Conservation (phyloP, 306 rosid species). For the Quercus cerris region DNA sequence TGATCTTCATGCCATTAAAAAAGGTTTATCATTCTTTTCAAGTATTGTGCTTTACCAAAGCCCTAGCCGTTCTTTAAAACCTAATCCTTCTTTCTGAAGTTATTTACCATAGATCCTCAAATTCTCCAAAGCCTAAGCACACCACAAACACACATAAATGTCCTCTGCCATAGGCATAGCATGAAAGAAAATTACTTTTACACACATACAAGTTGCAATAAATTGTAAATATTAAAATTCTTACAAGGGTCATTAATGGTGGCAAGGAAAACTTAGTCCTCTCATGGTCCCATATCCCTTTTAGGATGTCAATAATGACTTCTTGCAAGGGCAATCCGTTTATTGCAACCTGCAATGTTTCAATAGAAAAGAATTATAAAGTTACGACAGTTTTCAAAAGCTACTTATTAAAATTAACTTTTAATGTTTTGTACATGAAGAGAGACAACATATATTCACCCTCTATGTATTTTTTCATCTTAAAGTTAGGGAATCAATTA, state of each 20-base stretch:
- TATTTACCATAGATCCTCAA: no score
- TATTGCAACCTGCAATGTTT: conserved; percentile 49
- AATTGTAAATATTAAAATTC: conserved; percentile 29
- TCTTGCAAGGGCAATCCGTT: conserved; percentile 50
- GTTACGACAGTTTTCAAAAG: conserved; percentile 15
- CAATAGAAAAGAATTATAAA: conserved; percentile 17
- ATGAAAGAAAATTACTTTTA: neutral
- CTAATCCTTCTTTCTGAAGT: no score
- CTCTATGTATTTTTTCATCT: conserved; percentile 4
- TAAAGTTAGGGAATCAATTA: neutral
- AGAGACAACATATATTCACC: conserved; percentile 14
- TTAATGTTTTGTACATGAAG: neutral
- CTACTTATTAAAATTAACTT: conserved; percentile 8
- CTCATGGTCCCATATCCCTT: conserved; percentile 88
- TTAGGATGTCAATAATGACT: conserved; percentile 51
- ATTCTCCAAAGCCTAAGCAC: no score
- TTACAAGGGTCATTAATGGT: conserved; percentile 93
- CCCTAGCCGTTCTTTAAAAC: no score
- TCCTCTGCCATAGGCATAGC: neutral
- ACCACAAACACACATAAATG: no score
- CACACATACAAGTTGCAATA: conserved; percentile 9
- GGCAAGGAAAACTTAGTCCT: conserved; percentile 85
- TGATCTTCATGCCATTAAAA: neutral
- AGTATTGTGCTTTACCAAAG: neutral
- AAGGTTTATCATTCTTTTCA: neutral